These are phyloP conservation scores for Fusarium chlamydosporum DNA, from an alignment of 2,329 filamentous ascomycete genomes.

Conservation along the genomic window DNA sequence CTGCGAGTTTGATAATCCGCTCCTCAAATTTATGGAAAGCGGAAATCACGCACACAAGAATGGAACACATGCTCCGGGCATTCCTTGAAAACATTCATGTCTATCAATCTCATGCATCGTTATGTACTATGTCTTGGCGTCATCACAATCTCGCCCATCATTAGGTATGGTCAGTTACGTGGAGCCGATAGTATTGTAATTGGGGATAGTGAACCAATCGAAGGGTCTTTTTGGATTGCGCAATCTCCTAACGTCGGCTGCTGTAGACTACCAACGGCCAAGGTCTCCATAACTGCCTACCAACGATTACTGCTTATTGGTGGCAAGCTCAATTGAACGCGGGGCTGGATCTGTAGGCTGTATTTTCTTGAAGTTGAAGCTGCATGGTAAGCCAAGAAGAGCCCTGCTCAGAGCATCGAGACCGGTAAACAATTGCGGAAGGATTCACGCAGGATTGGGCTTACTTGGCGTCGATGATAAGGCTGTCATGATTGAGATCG, in stretches of 20 bases:
- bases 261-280: background rate
- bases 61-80: background rate
- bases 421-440: conserved; percentile 22
- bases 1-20: background rate
- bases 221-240: background rate
- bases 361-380: background rate
- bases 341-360: conserved; percentile 16
- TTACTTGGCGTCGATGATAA: background rate
- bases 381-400: conserved; percentile 17
- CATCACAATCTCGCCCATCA: background rate
- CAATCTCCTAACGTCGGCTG: background rate
- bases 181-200: background rate
- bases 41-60: background rate
- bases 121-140: conserved; percentile 13
- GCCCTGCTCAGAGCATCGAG: background rate
- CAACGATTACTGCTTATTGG: conserved; percentile 1
- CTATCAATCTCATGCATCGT: background rate
- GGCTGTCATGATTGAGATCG: background rate
- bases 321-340: background rate
- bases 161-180: background rate
- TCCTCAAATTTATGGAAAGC: background rate
- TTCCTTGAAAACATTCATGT: background rate
- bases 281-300: conserved; percentile 2
- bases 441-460: conserved; percentile 1
- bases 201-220: background rate